Percentiles rank a stretch among this genome's conserved stretches.
phyloP scores from a whole-genome alignment of 805 yeast species.

The Kodamaea sagamina region DNA sequence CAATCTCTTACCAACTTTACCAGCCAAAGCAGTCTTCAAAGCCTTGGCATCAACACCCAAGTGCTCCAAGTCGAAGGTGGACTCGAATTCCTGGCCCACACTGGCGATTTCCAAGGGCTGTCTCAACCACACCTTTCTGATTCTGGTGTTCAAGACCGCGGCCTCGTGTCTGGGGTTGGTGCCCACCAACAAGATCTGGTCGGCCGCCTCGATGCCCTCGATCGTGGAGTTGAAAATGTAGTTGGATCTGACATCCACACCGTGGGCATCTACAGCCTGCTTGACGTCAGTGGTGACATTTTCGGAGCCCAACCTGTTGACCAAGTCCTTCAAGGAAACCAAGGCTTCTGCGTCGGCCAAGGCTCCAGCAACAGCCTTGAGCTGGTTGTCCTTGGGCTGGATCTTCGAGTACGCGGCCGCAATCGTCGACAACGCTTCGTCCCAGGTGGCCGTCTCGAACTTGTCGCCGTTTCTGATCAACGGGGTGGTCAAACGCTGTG shows the following conservation, averaged over 20 bases:
- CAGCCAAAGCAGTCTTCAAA: conserved; percentile 60
- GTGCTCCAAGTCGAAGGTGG: conserved; percentile 67
- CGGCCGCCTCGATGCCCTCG: conserved; percentile 80
- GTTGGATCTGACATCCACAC: conserved; percentile 75
- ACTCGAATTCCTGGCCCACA: conserved; percentile 75
- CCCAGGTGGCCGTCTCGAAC: conserved; percentile 82
- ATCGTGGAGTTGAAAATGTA: conserved; percentile 79
- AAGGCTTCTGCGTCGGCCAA: conserved; percentile 79
- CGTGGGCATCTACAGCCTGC: conserved; percentile 57
- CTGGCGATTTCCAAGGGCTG: conserved; percentile 66
- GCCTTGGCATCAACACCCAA: conserved; percentile 63
- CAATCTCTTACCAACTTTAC: conserved; percentile 69
- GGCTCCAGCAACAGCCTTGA: conserved; percentile 82
- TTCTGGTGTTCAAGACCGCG: conserved; percentile 80
- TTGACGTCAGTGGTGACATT: conserved; percentile 73
- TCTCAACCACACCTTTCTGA: conserved; percentile 78
- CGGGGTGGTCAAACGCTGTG: conserved; percentile 83
- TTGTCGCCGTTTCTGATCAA: conserved; percentile 67
- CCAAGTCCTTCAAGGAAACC: conserved; percentile 78
- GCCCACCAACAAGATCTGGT: conserved; percentile 76
- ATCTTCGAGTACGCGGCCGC: conserved; percentile 59
- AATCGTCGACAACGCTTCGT: conserved; percentile 73
- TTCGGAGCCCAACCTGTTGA: conserved; percentile 77
- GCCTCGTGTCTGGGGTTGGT: conserved; percentile 91
- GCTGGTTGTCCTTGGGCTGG: conserved; percentile 64